Base-by-base conservation (phyloP, 2,329 filamentous ascomycete species). In the Dactylonectria estremocensis region DNA sequence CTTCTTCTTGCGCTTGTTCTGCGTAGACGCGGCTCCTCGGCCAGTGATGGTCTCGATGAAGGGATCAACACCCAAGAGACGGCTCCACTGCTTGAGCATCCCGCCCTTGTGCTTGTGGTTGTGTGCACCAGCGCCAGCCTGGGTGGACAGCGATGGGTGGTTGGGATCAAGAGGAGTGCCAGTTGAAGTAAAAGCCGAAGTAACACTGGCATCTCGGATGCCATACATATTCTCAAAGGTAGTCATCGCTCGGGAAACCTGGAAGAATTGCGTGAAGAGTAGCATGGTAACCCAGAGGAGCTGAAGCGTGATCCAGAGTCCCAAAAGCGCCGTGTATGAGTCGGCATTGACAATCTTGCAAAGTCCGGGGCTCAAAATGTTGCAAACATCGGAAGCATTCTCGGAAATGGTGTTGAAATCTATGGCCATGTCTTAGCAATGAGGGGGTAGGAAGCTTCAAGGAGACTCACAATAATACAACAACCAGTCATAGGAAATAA, bases 251-350 rank as follows among this genome's bases (percentile, higher is more conserved):
- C 95, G 91, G 0, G 95, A 93, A 58, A 99, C 92, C 79, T 99
- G 96, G 57, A 98, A 87, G 58, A 98, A 90, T 79, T 99, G 97
- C 5, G 98, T 97, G 71, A 95, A 92, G 67, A 98, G 87, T 37
- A 99, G 90, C 95, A 99, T 98, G n/a, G 92, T 91, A 3, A 98
- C 94, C 96, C 96, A 99, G 20, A 94, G 92, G 35, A 98, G 88
- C 80, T 99, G 97, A 49, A 98, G 84, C 2, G 89, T 87, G 7
- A 89, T 88, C 96, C 96, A 99, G 31, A 93, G 83, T 13, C 89
- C 89, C 20, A 97, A 86, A 11, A 97, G 85, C 28, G 97, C 87
- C 1, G 93, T 95, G 79, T 95, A 97, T 0, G 94, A 87, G 78
- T 98, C 95, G 57, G 92, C 90, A 76, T 93, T 93, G 72, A 97